A percentile compares a stretch with the other conserved stretches of the same genome.
Evolutionary conservation across 2,329 filamentous ascomycete genomes (phyloP).

Genomic region (Neocucurbitaria cava): DNA sequence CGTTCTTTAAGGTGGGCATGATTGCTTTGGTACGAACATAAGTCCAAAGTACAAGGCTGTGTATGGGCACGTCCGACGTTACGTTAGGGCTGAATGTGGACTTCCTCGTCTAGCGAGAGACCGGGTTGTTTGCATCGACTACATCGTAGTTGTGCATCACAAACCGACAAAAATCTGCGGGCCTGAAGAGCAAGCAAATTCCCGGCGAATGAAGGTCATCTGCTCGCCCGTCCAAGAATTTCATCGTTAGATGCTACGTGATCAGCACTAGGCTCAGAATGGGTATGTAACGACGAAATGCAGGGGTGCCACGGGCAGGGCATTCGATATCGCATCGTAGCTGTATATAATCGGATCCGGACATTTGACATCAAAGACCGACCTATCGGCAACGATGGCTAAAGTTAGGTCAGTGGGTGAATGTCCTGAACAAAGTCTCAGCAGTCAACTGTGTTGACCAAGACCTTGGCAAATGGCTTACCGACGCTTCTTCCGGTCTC

Average conservation of each 20-base stretch:
- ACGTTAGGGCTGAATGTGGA: conserved; percentile 8
- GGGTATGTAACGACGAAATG: conserved; percentile 6
- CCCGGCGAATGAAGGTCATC: neutral
- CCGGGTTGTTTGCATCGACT: neutral
- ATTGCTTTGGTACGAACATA: neutral
- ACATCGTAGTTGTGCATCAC: neutral
- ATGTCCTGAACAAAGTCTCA: neutral
- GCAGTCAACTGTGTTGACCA: neutral
- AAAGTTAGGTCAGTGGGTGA: too few species aligned
- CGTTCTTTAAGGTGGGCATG: neutral
- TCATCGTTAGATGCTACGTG: neutral
- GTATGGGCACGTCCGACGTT: conserved; percentile 5
- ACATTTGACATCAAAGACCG: neutral
- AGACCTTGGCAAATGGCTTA: neutral
- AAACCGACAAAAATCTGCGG: neutral
- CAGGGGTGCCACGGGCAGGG: neutral
- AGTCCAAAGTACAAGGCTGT: conserved; percentile 6
- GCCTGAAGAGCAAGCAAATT: neutral
- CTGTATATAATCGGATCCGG: neutral
- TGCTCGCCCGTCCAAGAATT: neutral
- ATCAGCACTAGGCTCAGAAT: conserved; percentile 2
- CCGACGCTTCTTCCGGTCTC: neutral
- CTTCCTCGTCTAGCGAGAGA: neutral
- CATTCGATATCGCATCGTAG: neutral
- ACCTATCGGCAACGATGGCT: neutral